Evolutionary conservation across 495 filamentous ascomycete genomes (phyloP).

Genomic region (Aspergillus indologenus): DNA sequence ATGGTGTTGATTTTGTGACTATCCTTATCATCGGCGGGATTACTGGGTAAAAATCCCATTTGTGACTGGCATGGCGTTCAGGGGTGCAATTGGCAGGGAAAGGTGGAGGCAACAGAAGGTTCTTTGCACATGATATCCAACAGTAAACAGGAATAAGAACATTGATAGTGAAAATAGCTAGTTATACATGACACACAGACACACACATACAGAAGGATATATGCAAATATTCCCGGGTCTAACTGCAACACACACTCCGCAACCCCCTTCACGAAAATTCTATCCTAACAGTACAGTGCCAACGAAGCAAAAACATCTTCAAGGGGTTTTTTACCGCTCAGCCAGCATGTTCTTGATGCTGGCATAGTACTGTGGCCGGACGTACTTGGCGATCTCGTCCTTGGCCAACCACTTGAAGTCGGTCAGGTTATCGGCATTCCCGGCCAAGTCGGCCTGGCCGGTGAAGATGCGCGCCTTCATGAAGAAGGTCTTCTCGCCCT

Average conservation of each 20-base stretch:
- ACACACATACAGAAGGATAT: conserved; percentile 32
- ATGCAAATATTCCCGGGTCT: conserved; percentile 31
- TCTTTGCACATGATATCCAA: conserved; percentile 13
- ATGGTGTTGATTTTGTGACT: neutral
- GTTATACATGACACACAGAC: conserved; percentile 45
- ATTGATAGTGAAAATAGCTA: conserved; percentile 26
- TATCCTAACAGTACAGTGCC: conserved; percentile 12
- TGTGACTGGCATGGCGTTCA: conserved; percentile 18
- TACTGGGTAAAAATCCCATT: too few species aligned
- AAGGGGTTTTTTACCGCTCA: conserved; percentile 61
- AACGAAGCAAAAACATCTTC: neutral
- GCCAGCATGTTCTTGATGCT: conserved; percentile 77
- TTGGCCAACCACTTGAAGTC: conserved; percentile 92
- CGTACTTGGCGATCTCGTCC: conserved; percentile 71
- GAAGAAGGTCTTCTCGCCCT: conserved; percentile 87
- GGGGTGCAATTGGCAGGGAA: conserved; percentile 16
- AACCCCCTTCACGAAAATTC: conserved; percentile 6
- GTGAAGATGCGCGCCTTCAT: conserved; percentile 94
- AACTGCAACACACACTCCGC: neutral
- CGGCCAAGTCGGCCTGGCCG: conserved; percentile 79
- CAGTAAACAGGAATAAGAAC: conserved; percentile 15
- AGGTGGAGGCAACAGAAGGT: neutral
- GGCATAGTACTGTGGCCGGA: conserved; percentile 64
- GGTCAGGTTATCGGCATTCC: conserved; percentile 65
- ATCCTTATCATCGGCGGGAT: too few species aligned